A percentile compares a stretch with the other conserved stretches of the same genome.
Conservation (phyloP, 2,329 filamentous ascomycete genomes). For the Ophiosphaerella herpotricha region DNA sequence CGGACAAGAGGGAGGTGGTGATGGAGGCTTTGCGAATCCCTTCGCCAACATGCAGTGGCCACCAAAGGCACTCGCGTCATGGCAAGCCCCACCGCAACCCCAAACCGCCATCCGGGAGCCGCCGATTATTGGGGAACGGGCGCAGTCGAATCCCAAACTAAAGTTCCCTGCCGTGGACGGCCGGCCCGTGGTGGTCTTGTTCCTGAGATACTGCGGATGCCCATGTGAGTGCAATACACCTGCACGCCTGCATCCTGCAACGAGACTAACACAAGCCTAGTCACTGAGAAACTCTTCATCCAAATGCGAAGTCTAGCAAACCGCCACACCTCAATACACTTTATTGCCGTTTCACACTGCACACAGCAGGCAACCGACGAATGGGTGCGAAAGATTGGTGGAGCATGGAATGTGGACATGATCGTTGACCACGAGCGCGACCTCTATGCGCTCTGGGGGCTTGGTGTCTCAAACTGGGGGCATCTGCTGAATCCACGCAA, state of each 20-base stretch:
- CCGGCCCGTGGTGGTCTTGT: constrained; percentile 37
- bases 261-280: constrained; percentile 15
- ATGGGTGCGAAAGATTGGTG: constrained; percentile 63
- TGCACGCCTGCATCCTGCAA: too few species aligned
- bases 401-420: constrained; percentile 61
- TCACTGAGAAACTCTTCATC: constrained; percentile 57
- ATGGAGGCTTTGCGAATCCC: constrained; percentile 35
- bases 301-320: constrained; percentile 60
- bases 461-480: constrained; percentile 52
- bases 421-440: constrained; percentile 62
- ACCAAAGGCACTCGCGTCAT: constrained; percentile 39
- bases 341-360: constrained; percentile 65
- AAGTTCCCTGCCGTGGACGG: constrained; percentile 37
- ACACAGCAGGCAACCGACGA: constrained; percentile 60
- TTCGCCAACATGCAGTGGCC: constrained; percentile 45
- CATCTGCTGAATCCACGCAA: constrained; percentile 43
- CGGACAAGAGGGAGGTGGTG: constrained; percentile 18
- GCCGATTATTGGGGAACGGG: constrained; percentile 33
- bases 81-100: constrained; percentile 38
- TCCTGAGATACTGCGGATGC: constrained; percentile 42
- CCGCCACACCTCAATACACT: constrained; percentile 57
- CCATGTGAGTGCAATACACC: constrained; percentile 32
- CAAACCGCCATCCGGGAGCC: constrained; percentile 31
- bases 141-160: constrained; percentile 35
- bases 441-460: constrained; percentile 64